phyloP scores from a whole-genome alignment of 2,329 filamentous ascomycete genomes.

The Ilyonectria sp. region DNA sequence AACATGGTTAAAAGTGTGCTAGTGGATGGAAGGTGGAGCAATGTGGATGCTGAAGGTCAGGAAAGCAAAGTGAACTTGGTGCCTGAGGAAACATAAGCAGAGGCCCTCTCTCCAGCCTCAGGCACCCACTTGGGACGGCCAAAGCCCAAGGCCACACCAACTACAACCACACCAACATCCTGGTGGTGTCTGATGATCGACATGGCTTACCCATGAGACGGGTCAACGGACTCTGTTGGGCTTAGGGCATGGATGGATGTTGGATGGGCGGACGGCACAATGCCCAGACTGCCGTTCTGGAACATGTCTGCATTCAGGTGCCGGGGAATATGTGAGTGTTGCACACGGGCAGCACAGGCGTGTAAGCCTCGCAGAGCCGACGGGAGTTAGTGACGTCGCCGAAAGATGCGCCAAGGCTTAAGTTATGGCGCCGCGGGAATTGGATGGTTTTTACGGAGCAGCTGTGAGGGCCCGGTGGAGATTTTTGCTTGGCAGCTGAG shows the following conservation, averaged over 20 bases:
- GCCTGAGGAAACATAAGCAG: not conserved
- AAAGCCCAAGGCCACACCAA: not conserved
- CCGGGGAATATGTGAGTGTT: not conserved
- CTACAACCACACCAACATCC: not conserved
- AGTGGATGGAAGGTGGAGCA: not conserved
- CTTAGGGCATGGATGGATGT: not conserved
- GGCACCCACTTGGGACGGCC: not conserved
- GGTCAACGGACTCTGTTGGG: not conserved
- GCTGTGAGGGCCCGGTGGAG: not conserved
- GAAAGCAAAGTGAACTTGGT: not conserved
- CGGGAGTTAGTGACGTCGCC: slow-evolving; percentile 1
- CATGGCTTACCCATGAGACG: slow-evolving; percentile 1
- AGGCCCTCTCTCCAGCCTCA: not conserved
- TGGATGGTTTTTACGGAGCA: slow-evolving; percentile 16
- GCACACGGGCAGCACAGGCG: not conserved
- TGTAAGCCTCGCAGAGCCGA: not conserved
- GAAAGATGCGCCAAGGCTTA: slow-evolving; percentile 4
- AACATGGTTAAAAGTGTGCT: not conserved
- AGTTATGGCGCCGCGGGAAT: slow-evolving; percentile 18
- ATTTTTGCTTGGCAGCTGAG: slow-evolving; percentile 8
- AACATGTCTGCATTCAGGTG: not conserved
- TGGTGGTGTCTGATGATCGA: not conserved
- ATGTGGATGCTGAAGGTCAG: not conserved
- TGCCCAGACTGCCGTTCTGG: not conserved
- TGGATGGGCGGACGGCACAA: not conserved